These are phyloP conservation scores for Hemerocallis citrina DNA, from an alignment of 106 monocot genomes.

Conservation along the genomic window DNA sequence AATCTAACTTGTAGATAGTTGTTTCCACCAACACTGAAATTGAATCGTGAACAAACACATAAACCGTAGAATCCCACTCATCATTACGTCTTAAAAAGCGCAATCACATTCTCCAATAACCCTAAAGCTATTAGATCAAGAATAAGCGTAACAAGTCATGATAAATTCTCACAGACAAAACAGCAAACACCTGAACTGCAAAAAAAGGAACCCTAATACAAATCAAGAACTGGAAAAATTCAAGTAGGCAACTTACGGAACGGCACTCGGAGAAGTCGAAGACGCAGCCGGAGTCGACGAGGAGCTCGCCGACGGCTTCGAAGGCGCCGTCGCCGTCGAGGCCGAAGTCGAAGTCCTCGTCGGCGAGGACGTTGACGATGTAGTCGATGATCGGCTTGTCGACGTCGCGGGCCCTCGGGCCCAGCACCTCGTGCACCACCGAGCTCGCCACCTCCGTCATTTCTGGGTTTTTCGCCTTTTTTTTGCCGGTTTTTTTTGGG, in stretches of 20 bases:
- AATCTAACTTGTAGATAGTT: neutral
- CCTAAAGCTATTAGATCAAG: neutral
- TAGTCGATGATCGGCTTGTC: constrained; percentile 92
- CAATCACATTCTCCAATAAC: neutral
- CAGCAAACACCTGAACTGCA: neutral
- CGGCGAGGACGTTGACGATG: constrained; percentile 96
- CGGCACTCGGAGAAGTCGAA: constrained; percentile 49
- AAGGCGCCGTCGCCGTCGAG: constrained; percentile 83
- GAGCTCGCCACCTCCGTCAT: constrained; percentile 68
- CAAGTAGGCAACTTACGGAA: constrained; percentile 19
- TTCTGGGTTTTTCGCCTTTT: too few relatives aligned
- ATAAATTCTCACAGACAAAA: neutral
- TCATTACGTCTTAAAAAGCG: neutral
- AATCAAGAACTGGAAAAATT: neutral
- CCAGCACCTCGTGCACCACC: constrained; percentile 88
- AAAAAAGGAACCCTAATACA: neutral
- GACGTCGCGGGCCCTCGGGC: constrained; percentile 41
- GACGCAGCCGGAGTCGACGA: constrained; percentile 94
- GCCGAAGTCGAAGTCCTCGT: constrained; percentile 99
- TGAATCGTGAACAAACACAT: neutral
- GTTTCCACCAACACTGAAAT: neutral
- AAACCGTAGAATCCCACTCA: neutral
- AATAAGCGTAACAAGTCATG: too few relatives aligned
- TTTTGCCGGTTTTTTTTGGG: too few relatives aligned
- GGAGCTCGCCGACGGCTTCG: constrained; percentile 91